Evolutionary conservation across 768 basidiomycete species (phyloP), one percentile per base, ranked within the genome.

Genomic region (Paxillus ammoniavirescens): DNA sequence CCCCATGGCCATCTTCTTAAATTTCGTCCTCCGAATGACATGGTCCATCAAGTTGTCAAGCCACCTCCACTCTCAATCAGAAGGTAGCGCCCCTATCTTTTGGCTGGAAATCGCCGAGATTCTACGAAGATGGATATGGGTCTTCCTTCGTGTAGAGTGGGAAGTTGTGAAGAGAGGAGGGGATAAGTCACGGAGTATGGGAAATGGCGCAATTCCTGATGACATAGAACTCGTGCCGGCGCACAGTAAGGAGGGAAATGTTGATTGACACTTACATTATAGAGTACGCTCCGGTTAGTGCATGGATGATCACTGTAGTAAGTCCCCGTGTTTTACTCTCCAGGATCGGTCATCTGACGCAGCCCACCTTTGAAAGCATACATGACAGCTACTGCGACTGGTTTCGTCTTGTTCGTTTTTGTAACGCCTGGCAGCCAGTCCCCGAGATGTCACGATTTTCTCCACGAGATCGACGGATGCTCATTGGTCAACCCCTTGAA

Each of bases 61-160:
- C 48, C 93, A 98, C 70, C 78, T 97, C 47, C 88, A 95, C 71
- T 79, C 84, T 12, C 75, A 78, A 51, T 71, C 78, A n/a, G 91
- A 95, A 61, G 87, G 93, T 36, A 90, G 88, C 61, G 73, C 81
- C 15, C 79, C 88, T 17, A 91, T 96, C 40, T 97, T 98, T 72
- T 82, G 87, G 78, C 81, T 98, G 49, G 94, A 99, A 72, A 78
- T 90, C 41, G 84, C 94, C 31, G 97, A 98, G 72, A 73, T 99
- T 30, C 66, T 93, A 35, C 78, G 97, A 58, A 73, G 97, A 62
- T 99, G 97, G 97, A 81, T 98, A 76, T 99, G 97, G 97, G 93
- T 97, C 26, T 98, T 97, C 72, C 71, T 98, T 57, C 83, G 97
- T 36, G 83, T 98, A 40, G 97, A 99, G 72, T 99, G 96, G 97